Percentiles rank a stretch among this genome's conserved stretches.
Conservation (phyloP, 306 rosid species). For the Malus fusca region DNA sequence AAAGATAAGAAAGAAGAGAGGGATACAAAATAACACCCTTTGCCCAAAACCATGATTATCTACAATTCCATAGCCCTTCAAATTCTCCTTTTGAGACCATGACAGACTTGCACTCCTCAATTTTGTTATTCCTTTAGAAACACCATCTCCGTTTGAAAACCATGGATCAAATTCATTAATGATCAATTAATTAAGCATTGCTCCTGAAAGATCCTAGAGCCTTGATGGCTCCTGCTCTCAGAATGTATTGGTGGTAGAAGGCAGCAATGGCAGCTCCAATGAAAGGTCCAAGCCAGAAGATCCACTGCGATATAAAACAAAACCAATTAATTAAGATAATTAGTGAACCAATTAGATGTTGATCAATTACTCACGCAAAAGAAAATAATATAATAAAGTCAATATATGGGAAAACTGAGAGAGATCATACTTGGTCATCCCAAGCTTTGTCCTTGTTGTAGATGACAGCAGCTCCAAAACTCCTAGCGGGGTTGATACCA, state of each 20-base stretch:
- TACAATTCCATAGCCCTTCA: conserved; percentile 43
- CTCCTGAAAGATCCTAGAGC: conserved; percentile 96
- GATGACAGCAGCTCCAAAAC: conserved; percentile 92
- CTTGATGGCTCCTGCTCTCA: conserved; percentile 77
- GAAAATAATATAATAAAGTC: neutral
- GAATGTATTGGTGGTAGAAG: conserved; percentile 69
- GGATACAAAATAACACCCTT: conserved; percentile 40
- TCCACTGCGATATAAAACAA: conserved; percentile 48
- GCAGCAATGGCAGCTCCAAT: conserved; percentile 85
- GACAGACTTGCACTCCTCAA: conserved; percentile 33
- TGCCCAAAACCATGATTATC: conserved; percentile 37
- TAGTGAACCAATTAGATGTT: too few species aligned
- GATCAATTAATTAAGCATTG: conserved; percentile 38
- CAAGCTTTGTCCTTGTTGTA: conserved; percentile 58
- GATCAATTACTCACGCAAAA: too few species aligned
- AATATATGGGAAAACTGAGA: neutral
- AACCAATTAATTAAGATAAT: neutral
- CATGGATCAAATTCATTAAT: conserved; percentile 6
- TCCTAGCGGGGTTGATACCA: conserved; percentile 93
- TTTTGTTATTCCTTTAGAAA: conserved; percentile 23
- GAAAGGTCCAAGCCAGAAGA: conserved; percentile 93
- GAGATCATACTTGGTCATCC: conserved; percentile 68
- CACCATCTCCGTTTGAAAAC: conserved; percentile 7
- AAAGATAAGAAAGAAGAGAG: neutral
- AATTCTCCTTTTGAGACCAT: neutral